Conservation (phyloP, 108 stramenopile species). For the Bacterosira constricta region DNA sequence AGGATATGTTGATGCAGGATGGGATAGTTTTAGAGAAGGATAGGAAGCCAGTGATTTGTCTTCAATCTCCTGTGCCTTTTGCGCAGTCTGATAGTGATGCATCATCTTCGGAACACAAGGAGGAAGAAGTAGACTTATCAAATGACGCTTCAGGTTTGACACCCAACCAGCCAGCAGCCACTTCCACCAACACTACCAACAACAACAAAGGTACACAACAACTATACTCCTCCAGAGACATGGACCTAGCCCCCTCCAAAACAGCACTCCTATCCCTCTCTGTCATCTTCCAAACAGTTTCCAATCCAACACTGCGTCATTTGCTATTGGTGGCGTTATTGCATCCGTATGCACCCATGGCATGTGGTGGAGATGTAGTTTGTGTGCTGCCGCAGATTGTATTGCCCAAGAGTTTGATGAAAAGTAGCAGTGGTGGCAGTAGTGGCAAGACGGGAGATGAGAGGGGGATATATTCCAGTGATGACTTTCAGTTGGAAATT, state of each 20-base stretch:
- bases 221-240: slow-evolving; percentile 26
- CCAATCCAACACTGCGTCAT: slow-evolving; percentile 65
- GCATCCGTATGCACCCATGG: slow-evolving; percentile 75
- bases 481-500: slow-evolving; percentile 50
- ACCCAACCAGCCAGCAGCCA: neutral
- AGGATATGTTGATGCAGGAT: too few species aligned
- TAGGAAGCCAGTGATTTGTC: slow-evolving; percentile 8
- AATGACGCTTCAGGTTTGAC: too few species aligned
- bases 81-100: neutral
- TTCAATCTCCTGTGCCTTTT: slow-evolving; percentile 37
- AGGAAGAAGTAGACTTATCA: neutral
- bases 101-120: neutral
- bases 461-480: slow-evolving; percentile 2
- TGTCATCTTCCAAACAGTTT: slow-evolving; percentile 72
- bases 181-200: neutral
- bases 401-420: slow-evolving; percentile 19
- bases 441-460: neutral
- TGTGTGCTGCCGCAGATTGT: slow-evolving; percentile 53
- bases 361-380: slow-evolving; percentile 62
- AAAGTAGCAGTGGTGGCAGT: neutral
- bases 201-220: neutral
- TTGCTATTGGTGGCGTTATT: slow-evolving; percentile 77
- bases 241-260: slow-evolving; percentile 73
- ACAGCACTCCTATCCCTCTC: slow-evolving; percentile 78
- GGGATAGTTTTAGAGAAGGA: too few species aligned